Percentiles rank a stretch among this genome's conserved stretches.
Evolutionary conservation across 1,139 yeast species (phyloP).

Genomic region (Insectozyma bohioensis): DNA sequence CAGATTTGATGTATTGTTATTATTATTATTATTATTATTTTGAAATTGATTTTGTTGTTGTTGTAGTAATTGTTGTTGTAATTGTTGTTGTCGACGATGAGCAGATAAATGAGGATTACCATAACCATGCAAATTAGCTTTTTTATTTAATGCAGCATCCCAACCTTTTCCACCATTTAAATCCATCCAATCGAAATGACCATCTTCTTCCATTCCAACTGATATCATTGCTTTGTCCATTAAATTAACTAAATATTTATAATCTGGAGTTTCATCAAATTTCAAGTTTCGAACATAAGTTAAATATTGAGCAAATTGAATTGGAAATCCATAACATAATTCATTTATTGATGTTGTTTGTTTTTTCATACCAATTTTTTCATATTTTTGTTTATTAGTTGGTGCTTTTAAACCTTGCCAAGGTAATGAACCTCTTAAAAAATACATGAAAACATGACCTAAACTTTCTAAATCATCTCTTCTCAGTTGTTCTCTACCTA

Average conservation of each 20-base stretch:
- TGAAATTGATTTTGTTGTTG: constrained; percentile 4
- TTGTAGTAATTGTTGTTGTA: constrained; percentile 10
- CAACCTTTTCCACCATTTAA: constrained; percentile 79
- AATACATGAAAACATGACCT: constrained; percentile 66
- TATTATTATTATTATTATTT: neutral
- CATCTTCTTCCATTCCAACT: constrained; percentile 48
- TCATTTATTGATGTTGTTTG: constrained; percentile 69
- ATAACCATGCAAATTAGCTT: constrained; percentile 85
- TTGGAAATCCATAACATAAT: constrained; percentile 67
- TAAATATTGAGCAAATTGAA: constrained; percentile 76
- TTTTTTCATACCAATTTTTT: constrained; percentile 78
- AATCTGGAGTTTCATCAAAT: constrained; percentile 79
- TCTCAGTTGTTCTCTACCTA: constrained; percentile 65
- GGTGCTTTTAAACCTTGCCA: constrained; percentile 69
- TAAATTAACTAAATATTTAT: constrained; percentile 45
- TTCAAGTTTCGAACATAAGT: constrained; percentile 68
- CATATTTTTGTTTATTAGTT: constrained; percentile 78
- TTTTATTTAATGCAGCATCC: constrained; percentile 79
- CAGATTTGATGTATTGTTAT: constrained; percentile 2
- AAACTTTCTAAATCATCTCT: constrained; percentile 62
- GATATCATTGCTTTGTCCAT: constrained; percentile 45
- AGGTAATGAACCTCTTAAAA: constrained; percentile 59
- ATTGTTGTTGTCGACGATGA: constrained; percentile 15
- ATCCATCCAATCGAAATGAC: constrained; percentile 84
- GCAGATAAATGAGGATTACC: constrained; percentile 67